These are phyloP conservation scores for Fusarium veterinarium DNA, from an alignment of 2,329 filamentous ascomycete species.

Conservation along the genomic window DNA sequence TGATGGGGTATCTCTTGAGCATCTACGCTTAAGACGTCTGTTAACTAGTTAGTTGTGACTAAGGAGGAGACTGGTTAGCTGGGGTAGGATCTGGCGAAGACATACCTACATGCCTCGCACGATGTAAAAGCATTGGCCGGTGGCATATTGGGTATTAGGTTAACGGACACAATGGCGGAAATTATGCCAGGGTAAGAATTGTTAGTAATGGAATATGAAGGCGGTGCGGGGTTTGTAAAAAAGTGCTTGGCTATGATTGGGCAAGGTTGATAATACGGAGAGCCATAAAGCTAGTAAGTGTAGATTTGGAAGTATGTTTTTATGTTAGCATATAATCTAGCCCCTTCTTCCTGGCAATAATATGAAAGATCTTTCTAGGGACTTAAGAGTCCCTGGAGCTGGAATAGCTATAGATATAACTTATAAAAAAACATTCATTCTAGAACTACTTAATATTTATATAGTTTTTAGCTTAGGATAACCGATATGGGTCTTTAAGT, in stretches of 20 bases:
- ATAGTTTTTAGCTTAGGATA: no score
- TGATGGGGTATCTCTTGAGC: not conserved
- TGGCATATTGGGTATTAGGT: not conserved
- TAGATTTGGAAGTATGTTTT: no score
- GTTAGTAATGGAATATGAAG: not conserved
- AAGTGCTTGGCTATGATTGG: no score
- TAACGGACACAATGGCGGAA: not conserved
- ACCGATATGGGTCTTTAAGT: no score
- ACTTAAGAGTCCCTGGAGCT: no score
- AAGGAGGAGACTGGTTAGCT: not conserved
- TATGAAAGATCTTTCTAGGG: no score
- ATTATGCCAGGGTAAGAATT: not conserved
- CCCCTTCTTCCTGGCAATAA: no score
- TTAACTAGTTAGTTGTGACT: not conserved
- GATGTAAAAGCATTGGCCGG: not conserved
- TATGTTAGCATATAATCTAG: no score
- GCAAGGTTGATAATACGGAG: not conserved
- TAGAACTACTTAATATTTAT: no score
- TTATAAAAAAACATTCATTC: no score
- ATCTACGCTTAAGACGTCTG: not conserved
- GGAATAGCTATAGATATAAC: no score
- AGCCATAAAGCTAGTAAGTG: not conserved
- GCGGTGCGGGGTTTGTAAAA: not conserved
- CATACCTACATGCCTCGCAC: not conserved
- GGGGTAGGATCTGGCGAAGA: not conserved